phyloP scores from a whole-genome alignment of 495 filamentous ascomycete genomes.

The Aspergillus funiculosus region DNA sequence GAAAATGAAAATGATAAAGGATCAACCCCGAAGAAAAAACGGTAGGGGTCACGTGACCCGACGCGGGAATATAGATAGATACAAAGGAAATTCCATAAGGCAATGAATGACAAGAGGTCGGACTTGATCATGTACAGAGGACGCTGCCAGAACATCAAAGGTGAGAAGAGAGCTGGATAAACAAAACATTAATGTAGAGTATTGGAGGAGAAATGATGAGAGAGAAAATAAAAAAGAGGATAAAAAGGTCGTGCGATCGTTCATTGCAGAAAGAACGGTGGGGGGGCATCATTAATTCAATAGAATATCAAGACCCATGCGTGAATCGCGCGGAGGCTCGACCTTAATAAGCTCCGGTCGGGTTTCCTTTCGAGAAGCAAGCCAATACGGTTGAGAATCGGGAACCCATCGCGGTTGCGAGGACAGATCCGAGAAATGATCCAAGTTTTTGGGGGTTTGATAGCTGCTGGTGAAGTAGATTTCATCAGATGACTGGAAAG shows the following conservation, averaged over 20 bases:
- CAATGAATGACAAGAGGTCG: conserved; percentile 19
- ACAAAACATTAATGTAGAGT: conserved; percentile 16
- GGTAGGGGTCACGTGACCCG: conserved; percentile 16
- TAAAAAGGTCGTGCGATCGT: conserved; percentile 25
- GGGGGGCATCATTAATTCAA: conserved; percentile 29
- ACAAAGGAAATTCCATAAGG: conserved; percentile 25
- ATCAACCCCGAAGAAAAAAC: conserved; percentile 7
- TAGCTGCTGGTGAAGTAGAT: conserved; percentile 18
- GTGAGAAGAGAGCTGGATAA: conserved; percentile 9
- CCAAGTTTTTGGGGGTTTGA: conserved; percentile 24
- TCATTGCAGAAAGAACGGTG: conserved; percentile 4
- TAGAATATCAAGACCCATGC: conserved; percentile 39
- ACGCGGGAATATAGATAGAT: conserved; percentile 31
- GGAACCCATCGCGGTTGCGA: conserved; percentile 31
- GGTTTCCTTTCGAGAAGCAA: conserved; percentile 4
- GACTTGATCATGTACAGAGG: conserved; percentile 30
- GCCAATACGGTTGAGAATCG: conserved; percentile 32
- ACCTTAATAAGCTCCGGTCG: conserved; percentile 15
- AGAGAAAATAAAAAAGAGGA: neutral
- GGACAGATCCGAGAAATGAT: conserved; percentile 29
- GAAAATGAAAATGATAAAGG: no score
- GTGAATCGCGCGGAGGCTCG: conserved; percentile 36
- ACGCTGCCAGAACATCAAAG: conserved; percentile 21
- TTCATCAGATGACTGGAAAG: conserved; percentile 29
- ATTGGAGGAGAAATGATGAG: neutral